These are phyloP conservation scores for Austroboletus novae-zelandiae DNA, from an alignment of 1,284 basidiomycete species.

Conservation along the genomic window DNA sequence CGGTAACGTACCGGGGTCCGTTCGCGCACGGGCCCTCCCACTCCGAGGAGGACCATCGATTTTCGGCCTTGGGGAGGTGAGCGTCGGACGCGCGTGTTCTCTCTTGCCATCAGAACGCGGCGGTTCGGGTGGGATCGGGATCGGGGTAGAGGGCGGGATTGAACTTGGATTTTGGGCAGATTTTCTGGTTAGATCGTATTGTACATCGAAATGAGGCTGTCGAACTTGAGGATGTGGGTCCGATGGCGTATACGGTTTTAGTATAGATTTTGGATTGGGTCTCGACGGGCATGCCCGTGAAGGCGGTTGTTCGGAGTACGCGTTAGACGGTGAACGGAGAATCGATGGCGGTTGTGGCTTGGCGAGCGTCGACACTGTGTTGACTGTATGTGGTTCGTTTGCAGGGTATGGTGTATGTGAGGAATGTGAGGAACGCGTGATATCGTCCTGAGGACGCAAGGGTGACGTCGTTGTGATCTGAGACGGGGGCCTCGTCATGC, in stretches of 20 bases:
- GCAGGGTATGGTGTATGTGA: slow-evolving; percentile 9
- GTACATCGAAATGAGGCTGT: slow-evolving; percentile 7
- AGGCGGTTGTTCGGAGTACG: slow-evolving; percentile 5
- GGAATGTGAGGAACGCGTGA: slow-evolving; percentile 16
- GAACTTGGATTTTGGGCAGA: no score
- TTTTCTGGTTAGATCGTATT: no score
- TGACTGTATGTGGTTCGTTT: neutral
- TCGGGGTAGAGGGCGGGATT: no score
- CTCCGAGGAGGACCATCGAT: slow-evolving; percentile 15
- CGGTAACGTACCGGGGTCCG: slow-evolving; percentile 37
- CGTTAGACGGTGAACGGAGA: slow-evolving; percentile 7
- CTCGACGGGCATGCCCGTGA: slow-evolving; percentile 12
- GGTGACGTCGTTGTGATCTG: slow-evolving; percentile 17
- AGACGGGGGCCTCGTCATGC: slow-evolving; percentile 59
- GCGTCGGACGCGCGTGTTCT: slow-evolving; percentile 8
- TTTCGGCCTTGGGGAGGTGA: slow-evolving; percentile 10
- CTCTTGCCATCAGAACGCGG: slow-evolving; percentile 1
- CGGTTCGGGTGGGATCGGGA: slow-evolving; percentile 11
- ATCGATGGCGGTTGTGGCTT: neutral
- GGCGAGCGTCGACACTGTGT: neutral
- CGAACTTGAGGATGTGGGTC: slow-evolving; percentile 17
- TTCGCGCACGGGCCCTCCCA: slow-evolving; percentile 35
- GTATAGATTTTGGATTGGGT: slow-evolving; percentile 28
- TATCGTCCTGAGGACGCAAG: slow-evolving; percentile 2
- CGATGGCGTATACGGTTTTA: slow-evolving; percentile 21